Conservation (phyloP, 2,329 filamentous ascomycete species). For the Hymenoscyphus infarciens region DNA sequence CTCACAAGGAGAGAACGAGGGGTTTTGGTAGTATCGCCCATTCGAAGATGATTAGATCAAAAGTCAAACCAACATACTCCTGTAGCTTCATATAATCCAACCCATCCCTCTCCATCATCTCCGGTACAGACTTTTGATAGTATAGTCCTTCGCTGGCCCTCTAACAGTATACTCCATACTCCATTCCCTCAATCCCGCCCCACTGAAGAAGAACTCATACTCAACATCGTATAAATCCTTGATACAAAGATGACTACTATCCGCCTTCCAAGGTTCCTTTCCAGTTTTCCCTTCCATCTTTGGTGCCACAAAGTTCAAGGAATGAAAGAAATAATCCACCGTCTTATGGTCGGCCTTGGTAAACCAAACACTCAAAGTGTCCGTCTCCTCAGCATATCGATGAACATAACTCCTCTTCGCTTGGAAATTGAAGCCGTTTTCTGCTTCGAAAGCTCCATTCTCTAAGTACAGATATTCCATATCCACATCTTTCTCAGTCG, state of each 20-base stretch:
- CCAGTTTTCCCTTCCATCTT: constrained; percentile 20
- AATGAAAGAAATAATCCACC: constrained; percentile 73
- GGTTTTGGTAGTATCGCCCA: no score
- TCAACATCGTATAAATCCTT: constrained; percentile 68
- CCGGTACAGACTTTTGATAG: constrained; percentile 51
- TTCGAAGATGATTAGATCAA: no score
- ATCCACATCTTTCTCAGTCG: constrained; percentile 46
- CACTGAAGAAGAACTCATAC: constrained; percentile 63
- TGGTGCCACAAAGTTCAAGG: constrained; percentile 56
- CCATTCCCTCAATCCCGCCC: constrained; percentile 56
- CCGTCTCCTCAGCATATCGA: constrained; percentile 59
- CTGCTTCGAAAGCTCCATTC: constrained; percentile 60
- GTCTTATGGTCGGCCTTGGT: constrained; percentile 57
- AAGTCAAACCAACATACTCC: neutral
- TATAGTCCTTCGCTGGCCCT: constrained; percentile 73
- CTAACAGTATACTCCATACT: constrained; percentile 61
- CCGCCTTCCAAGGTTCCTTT: constrained; percentile 52
- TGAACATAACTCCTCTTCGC: constrained; percentile 59
- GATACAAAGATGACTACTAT: constrained; percentile 65
- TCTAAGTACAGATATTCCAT: constrained; percentile 65
- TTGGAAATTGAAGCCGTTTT: constrained; percentile 34
- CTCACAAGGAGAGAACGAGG: no score
- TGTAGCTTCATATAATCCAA: neutral
- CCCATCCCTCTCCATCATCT: constrained; percentile 1
- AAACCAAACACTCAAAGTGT: constrained; percentile 70